Percentiles rank a stretch among this genome's conserved stretches.
Evolutionary conservation across 75 land plant genomes (phyloP).

Genomic region (Sequoia sempervirens): DNA sequence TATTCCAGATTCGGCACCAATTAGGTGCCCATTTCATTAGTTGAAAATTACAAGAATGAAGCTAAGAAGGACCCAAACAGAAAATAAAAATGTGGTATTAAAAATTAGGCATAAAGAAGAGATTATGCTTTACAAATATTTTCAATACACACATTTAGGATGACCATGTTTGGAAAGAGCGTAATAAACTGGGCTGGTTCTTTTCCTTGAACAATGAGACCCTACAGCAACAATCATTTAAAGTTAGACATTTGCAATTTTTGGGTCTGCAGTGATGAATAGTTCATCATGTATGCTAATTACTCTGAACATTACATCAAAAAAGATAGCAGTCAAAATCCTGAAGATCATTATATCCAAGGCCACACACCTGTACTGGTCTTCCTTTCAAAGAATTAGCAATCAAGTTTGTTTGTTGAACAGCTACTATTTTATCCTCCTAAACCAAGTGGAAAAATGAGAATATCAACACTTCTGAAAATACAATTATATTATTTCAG

Average conservation of each 20-base stretch:
- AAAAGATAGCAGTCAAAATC: not conserved
- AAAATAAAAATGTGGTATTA: not conserved
- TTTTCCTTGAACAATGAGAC: conserved; percentile 34
- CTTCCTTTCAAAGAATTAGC: conserved; percentile 28
- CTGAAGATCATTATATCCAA: not conserved
- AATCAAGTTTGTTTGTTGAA: conserved; percentile 9
- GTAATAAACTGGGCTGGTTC: conserved; percentile 49
- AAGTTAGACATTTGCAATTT: not conserved
- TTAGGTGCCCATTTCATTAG: not conserved
- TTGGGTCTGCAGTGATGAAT: not conserved
- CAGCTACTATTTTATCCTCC: conserved; percentile 26
- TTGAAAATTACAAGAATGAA: not conserved
- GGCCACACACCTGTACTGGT: conserved; percentile 32
- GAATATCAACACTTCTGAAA: not conserved
- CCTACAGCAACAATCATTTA: conserved; percentile 18
- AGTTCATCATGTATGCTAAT: not conserved
- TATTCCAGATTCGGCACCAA: not conserved
- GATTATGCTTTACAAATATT: not conserved
- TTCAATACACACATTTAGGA: conserved; percentile 30
- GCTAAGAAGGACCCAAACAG: not conserved
- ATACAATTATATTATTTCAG: not conserved
- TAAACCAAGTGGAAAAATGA: not conserved
- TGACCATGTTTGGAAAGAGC: conserved; percentile 32
- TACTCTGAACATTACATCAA: not conserved
- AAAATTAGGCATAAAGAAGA: conserved; percentile 1